phyloP scores from a whole-genome alignment of 129 eudicot species.

The Helianthus annuus region HanXRQr2.0-SUNRISE NC_035447.2:15966869-15967368 shows the following conservation, averaged over 20 bases:
- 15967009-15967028: conserved; percentile 72
- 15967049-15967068: conserved; percentile 84
- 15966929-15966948: conserved; percentile 12
- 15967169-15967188: conserved; percentile 59
- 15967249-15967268: conserved; percentile 97
- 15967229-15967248: conserved; percentile 88
- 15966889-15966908: conserved; percentile 23
- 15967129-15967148: conserved; percentile 6
- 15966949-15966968: conserved; percentile 90
- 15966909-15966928: background rate
- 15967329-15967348: background rate
- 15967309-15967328: background rate
- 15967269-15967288: background rate
- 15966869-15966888: background rate
- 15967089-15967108: conserved; percentile 49
- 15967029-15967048: conserved; percentile 80
- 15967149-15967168: background rate
- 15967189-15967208: conserved; percentile 72
- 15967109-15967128: conserved; percentile 16
- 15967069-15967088: conserved; percentile 88
- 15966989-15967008: conserved; percentile 98
- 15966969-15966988: conserved; percentile 90
- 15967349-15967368: background rate
- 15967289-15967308: background rate
- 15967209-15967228: conserved; percentile 74